These are phyloP conservation scores for Candida caryicola DNA, from an alignment of 805 yeast species.

Conservation along the genomic window DNA sequence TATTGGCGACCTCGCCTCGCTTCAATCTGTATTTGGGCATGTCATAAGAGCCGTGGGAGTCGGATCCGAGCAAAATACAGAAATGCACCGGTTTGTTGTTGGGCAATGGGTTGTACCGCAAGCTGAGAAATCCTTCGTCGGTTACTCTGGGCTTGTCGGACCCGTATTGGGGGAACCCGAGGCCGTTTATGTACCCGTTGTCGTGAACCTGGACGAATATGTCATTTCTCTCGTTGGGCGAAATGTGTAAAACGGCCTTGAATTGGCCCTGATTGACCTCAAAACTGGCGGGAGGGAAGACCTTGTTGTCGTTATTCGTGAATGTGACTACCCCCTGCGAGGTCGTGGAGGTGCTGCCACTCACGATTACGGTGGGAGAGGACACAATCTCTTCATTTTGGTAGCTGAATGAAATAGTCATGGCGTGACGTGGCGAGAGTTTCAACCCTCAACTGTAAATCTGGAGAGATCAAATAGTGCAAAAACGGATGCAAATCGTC, in stretches of 20 bases:
- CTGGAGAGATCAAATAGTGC: too few species aligned
- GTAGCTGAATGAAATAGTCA: conserved; percentile 30
- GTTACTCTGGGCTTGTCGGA: conserved; percentile 14
- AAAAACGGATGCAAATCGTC: too few species aligned
- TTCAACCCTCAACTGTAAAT: too few species aligned
- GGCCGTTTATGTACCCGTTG: conserved; percentile 31
- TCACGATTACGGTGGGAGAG: conserved; percentile 37
- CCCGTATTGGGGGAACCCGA: conserved; percentile 24
- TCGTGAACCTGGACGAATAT: conserved; percentile 50
- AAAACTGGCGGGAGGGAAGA: conserved; percentile 66
- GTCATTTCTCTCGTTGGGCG: conserved; percentile 59
- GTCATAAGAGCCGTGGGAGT: conserved; percentile 70
- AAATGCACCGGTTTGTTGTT: conserved; percentile 78
- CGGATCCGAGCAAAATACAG: conserved; percentile 72
- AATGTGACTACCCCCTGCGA: conserved; percentile 30
- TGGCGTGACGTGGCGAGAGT: neutral
- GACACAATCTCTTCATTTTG: conserved; percentile 36
- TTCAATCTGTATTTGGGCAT: conserved; percentile 51
- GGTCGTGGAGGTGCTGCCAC: conserved; percentile 24
- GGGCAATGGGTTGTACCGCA: conserved; percentile 45
- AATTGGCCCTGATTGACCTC: conserved; percentile 71
- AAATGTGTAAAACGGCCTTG: conserved; percentile 70
- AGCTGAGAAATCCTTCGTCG: conserved; percentile 23
- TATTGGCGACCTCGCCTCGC: conserved; percentile 58
- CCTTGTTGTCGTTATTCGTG: conserved; percentile 30